Evolutionary conservation across 306 rosid species (phyloP), one percentile per base, ranked within the genome.

Genomic region (Geum urbanum): DNA sequence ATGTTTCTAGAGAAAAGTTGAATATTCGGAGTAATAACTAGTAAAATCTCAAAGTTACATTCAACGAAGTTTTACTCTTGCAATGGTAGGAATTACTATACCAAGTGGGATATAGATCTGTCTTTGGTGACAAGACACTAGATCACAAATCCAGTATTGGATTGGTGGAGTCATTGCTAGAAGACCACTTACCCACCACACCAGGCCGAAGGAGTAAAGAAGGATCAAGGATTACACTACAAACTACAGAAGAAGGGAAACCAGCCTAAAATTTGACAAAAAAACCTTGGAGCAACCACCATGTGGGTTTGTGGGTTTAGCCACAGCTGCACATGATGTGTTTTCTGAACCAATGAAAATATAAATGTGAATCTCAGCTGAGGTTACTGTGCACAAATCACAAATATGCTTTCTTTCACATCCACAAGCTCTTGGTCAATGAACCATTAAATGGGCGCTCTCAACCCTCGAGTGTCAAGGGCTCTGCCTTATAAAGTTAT

Each of bases 231-330:
- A 32, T 32, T 2, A 32, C 37, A 32, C 37, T 32, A 32, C 37
- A 32, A 32, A 32, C 37, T 32, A 27, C 22, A 55, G n/a, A n/a
- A 15, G 41, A 62, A 40, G 67, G 12, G 61, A 2, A 53, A 5
- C 78, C 77, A 52, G 72, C 67, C 27, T 57, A 44, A 44, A 60
- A 12, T 50, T 22, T 58, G 78, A 78, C 80, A 73, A 12, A 1
- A 72, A 77, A 65, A 5, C 37, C 37, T 61, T 32, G 37, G 41
- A 16, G 51, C 65, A 45, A 45, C 13, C 67, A 37, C 4, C 85
- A 80, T 74, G 79, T 54, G 82, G 83, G 37, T 74, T 65, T 74
- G 79, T 54, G 84, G 83, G 24, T 74, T 65, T 79, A 73, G 86
- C 74, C 80, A 54, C 63, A 69, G 59, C 79, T 50, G 35, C 81